These are phyloP conservation scores for Penicillium longicatenatum DNA, from an alignment of 495 filamentous ascomycete species.

Conservation along the genomic window DNA sequence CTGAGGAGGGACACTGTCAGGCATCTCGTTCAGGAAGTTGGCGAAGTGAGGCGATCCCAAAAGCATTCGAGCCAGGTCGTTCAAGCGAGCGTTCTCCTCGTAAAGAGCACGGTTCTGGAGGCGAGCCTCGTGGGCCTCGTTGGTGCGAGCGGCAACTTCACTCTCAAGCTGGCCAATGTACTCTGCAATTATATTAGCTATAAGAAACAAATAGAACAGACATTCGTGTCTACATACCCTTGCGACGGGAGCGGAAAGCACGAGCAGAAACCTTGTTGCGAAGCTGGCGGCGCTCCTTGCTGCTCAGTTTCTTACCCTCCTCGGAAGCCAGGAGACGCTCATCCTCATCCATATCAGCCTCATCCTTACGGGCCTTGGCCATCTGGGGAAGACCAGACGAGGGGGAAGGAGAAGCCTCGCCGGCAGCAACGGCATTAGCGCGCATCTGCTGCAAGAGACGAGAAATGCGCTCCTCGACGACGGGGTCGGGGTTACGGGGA, in stretches of 20 bases:
- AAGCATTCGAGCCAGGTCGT: slow-evolving; percentile 77
- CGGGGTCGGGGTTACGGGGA: slow-evolving; percentile 59
- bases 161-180: slow-evolving; percentile 92
- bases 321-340: slow-evolving; percentile 90
- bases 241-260: slow-evolving; percentile 92
- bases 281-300: slow-evolving; percentile 90
- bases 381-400: slow-evolving; percentile 48
- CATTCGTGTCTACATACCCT: slow-evolving; percentile 66
- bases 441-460: slow-evolving; percentile 84
- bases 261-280: slow-evolving; percentile 98
- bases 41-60: slow-evolving; percentile 86
- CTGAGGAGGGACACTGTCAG: slow-evolving; percentile 48
- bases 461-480: slow-evolving; percentile 83
- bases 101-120: slow-evolving; percentile 70
- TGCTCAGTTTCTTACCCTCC: slow-evolving; percentile 94
- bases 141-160: slow-evolving; percentile 72
- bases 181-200: slow-evolving; percentile 65
- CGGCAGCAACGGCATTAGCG: slow-evolving; percentile 58
- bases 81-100: slow-evolving; percentile 79
- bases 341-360: slow-evolving; percentile 98
- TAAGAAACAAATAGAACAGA: not conserved
- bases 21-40: slow-evolving; percentile 74
- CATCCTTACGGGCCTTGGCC: slow-evolving; percentile 77
- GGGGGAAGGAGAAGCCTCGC: slow-evolving; percentile 50
- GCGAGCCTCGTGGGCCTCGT: slow-evolving; percentile 71